phyloP scores from a whole-genome alignment of 2,329 filamentous ascomycete species.

The Alternaria novae-zelandiae region DNA sequence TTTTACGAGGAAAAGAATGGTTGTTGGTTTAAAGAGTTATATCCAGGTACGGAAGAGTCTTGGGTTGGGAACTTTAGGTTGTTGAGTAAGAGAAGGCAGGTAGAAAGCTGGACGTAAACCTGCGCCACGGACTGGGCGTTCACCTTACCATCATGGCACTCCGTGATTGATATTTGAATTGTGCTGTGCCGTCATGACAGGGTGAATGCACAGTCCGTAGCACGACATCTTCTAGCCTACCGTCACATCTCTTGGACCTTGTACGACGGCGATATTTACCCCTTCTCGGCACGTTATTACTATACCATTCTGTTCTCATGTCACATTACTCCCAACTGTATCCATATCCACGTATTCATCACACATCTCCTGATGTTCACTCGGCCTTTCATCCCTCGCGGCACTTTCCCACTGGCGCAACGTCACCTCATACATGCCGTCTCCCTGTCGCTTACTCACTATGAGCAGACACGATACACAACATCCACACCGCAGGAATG shows the following conservation, averaged over 20 bases:
- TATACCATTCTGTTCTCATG: neutral
- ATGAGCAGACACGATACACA: neutral
- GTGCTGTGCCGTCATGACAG: neutral
- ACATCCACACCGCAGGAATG: neutral
- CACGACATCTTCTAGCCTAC: constrained; percentile 12
- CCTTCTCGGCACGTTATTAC: neutral
- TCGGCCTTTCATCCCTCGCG: neutral
- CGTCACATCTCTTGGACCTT: neutral
- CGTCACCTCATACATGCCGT: neutral
- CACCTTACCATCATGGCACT: constrained; percentile 15
- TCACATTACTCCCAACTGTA: neutral
- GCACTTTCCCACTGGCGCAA: neutral
- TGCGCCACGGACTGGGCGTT: neutral
- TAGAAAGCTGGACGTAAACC: neutral
- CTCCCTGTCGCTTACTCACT: neutral
- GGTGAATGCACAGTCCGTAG: neutral
- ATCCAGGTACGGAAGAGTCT: neutral
- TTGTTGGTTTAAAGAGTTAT: neutral
- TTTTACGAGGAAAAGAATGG: neutral
- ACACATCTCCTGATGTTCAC: neutral
- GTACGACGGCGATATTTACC: neutral
- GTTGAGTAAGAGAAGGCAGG: neutral
- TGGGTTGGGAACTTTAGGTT: neutral
- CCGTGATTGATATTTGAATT: neutral
- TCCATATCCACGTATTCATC: neutral